Conservation (phyloP, 139 green algal species). For the Choricystis sp. region DNA sequence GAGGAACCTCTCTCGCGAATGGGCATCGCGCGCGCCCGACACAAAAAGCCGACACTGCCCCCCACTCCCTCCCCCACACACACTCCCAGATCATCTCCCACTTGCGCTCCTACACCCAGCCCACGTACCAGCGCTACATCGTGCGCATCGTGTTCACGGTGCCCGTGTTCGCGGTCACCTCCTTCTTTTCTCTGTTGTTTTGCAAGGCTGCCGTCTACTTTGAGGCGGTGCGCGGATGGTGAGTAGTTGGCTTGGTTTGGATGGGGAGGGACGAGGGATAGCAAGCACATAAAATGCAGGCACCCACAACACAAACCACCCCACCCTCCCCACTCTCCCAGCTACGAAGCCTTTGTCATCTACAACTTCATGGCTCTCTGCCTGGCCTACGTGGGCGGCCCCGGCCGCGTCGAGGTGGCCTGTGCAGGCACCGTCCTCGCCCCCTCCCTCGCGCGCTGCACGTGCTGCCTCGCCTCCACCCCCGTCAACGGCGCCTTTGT, state of each 20-base stretch:
- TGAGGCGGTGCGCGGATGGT: slow-evolving; percentile 78
- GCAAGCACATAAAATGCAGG: not conserved
- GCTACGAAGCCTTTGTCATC: slow-evolving; percentile 92
- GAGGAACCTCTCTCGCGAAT: too few relatives aligned
- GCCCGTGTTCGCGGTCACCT: slow-evolving; percentile 73
- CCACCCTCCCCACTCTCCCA: slow-evolving; percentile 11
- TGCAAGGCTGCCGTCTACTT: slow-evolving; percentile 65
- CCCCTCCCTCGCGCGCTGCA: slow-evolving; percentile 58
- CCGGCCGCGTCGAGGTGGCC: slow-evolving; percentile 74
- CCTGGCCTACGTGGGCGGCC: slow-evolving; percentile 86
- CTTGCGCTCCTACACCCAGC: slow-evolving; percentile 80
- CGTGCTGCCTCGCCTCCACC: slow-evolving; percentile 76
- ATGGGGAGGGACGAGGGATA: not conserved
- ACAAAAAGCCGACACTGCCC: too few relatives aligned
- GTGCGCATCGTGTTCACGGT: slow-evolving; percentile 97
- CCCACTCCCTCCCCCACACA: not conserved
- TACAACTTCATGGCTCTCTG: slow-evolving; percentile 95
- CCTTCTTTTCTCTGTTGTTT: slow-evolving; percentile 59
- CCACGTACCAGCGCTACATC: slow-evolving; percentile 88
- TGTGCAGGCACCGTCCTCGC: slow-evolving; percentile 65
- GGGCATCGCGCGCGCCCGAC: not conserved
- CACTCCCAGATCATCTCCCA: slow-evolving; percentile 69
- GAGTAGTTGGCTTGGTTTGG: slow-evolving; percentile 3
- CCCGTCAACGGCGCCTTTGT: slow-evolving; percentile 71
- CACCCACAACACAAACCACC: not conserved